Percentiles rank a stretch among this genome's conserved stretches.
Evolutionary conservation across 495 filamentous ascomycete genomes (phyloP).

Genomic region (Aspergillus campestris): DNA sequence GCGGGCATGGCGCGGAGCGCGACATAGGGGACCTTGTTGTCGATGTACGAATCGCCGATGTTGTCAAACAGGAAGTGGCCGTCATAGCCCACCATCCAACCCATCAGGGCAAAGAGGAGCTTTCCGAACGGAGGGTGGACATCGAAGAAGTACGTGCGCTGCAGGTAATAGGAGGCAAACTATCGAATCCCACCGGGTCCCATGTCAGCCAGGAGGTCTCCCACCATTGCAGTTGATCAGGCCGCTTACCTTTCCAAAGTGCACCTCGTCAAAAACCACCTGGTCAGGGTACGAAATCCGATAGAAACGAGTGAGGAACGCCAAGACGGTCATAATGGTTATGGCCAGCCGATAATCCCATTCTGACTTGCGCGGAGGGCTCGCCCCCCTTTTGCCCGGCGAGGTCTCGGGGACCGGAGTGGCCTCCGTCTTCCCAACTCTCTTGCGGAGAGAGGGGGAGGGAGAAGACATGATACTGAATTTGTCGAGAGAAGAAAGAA

Average conservation of each 20-base stretch:
- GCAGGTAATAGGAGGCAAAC: constrained; percentile 96
- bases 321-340: constrained; percentile 65
- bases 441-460: constrained; percentile 43
- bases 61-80: constrained; percentile 98
- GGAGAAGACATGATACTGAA: constrained; percentile 28
- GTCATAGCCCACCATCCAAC: constrained; percentile 92
- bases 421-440: constrained; percentile 39
- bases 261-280: constrained; percentile 98
- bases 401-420: constrained; percentile 21
- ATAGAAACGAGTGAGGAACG: constrained; percentile 89
- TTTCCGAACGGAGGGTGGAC: constrained; percentile 94
- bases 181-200: constrained; percentile 22
- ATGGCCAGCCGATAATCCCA: constrained; percentile 83
- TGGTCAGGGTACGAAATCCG: constrained; percentile 90
- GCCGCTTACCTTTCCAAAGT: constrained; percentile 88
- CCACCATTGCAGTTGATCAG: constrained; percentile 5
- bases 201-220: constrained; percentile 8
- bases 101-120: constrained; percentile 69
- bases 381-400: constrained; percentile 6
- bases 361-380: constrained; percentile 43
- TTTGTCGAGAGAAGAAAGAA: constrained; percentile 9
- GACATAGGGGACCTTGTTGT: constrained; percentile 94
- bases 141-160: constrained; percentile 99
- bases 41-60: constrained; percentile 97
- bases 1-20: constrained; percentile 92